Percentiles rank a stretch among this genome's conserved stretches.
These are phyloP conservation scores for Candida glaebosa DNA, from an alignment of 805 yeast species.

Conservation along the genomic window DNA sequence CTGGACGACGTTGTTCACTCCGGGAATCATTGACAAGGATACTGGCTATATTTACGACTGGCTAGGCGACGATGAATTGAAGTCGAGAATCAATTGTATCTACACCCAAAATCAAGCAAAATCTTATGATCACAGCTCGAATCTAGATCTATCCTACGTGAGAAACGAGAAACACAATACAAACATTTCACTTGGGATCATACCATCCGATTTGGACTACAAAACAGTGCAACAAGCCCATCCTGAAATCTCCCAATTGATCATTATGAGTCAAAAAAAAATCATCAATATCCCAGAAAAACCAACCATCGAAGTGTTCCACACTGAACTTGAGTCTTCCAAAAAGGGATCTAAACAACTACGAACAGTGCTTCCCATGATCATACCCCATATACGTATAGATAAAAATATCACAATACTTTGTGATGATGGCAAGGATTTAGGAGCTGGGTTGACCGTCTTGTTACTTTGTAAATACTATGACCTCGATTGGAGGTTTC, in stretches of 20 bases:
- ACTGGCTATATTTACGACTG: conserved; percentile 19
- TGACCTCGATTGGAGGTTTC: conserved; percentile 37
- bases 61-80: conserved; percentile 22
- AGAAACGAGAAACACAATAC: conserved; percentile 16
- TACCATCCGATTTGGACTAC: conserved; percentile 14
- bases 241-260: conserved; percentile 12
- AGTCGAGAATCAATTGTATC: conserved; percentile 13
- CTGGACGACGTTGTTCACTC: conserved; percentile 41
- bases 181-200: conserved; percentile 25
- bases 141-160: conserved; percentile 12
- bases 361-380: conserved; percentile 42
- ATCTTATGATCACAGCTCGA: not conserved
- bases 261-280: conserved; percentile 22
- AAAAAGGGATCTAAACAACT: conserved; percentile 69
- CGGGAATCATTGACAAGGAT: conserved; percentile 16
- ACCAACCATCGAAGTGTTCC: conserved; percentile 7
- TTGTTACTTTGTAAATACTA: conserved; percentile 47
- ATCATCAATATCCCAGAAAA: conserved; percentile 8
- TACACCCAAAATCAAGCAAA: conserved; percentile 4
- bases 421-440: conserved; percentile 65
- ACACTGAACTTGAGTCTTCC: conserved; percentile 25
- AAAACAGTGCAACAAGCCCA: conserved; percentile 3
- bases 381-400: conserved; percentile 26
- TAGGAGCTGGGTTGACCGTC: conserved; percentile 60
- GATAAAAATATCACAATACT: conserved; percentile 36